Evolutionary conservation across 192 early-diverging fungal species (phyloP).

Genomic region (Chytriomyces sp.): DNA sequence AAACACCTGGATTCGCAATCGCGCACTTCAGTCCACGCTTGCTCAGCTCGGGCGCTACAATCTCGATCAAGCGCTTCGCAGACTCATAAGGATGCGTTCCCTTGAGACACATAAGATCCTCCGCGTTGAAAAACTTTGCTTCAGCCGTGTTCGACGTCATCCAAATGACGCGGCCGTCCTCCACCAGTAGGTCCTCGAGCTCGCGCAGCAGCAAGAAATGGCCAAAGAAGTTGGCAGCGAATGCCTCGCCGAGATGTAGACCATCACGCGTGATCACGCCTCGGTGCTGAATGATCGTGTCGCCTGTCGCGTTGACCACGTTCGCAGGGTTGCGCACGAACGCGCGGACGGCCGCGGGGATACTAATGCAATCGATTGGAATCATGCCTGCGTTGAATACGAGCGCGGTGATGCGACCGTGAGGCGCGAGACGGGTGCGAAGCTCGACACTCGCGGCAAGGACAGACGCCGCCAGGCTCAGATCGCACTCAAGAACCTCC

Average conservation of each 20-base stretch:
- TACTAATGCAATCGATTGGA: constrained; percentile 35
- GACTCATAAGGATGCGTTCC: constrained; percentile 52
- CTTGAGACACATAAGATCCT: constrained; percentile 47
- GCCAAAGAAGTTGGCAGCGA: constrained; percentile 58
- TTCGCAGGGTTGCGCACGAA: constrained; percentile 41
- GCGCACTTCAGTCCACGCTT: constrained; percentile 32
- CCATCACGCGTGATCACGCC: constrained; percentile 45
- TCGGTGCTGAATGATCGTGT: constrained; percentile 39
- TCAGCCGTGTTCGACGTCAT: constrained; percentile 47
- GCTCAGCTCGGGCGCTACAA: constrained; percentile 31
- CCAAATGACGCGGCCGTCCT: constrained; percentile 43
- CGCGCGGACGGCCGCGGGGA: constrained; percentile 18
- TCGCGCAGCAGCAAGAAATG: constrained; percentile 50
- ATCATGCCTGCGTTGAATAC: constrained; percentile 56
- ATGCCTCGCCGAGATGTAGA: constrained; percentile 41
- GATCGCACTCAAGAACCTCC: constrained; percentile 34
- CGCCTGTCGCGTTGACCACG: constrained; percentile 49
- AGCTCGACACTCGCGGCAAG: background rate
- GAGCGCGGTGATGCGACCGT: constrained; percentile 46
- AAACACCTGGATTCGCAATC: constrained; percentile 51
- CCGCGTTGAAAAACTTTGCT: constrained; percentile 35
- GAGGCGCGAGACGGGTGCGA: constrained; percentile 22
- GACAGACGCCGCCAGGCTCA: background rate
- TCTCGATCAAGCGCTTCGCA: constrained; percentile 51
- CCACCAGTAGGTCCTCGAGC: constrained; percentile 11